These are phyloP conservation scores for Rugiboletus extremiorientalis DNA, from an alignment of 1,284 basidiomycete species.

Conservation along the genomic window DNA sequence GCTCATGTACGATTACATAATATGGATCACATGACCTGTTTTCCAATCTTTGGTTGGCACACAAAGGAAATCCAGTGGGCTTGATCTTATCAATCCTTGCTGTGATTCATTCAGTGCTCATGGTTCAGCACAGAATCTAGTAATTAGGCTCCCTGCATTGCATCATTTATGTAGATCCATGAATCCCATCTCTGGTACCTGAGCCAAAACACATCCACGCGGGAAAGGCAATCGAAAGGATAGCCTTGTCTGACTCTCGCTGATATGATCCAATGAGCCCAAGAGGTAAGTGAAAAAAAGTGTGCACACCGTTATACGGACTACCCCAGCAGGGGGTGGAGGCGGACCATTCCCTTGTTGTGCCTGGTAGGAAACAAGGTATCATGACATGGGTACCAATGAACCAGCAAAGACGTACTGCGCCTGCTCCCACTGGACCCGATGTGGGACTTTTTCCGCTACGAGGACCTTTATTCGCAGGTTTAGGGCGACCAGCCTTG, in stretches of 20 bases:
- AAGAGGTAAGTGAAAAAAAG: neutral
- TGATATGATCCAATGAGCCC: neutral
- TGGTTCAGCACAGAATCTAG: too few species aligned
- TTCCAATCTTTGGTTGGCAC: too few species aligned
- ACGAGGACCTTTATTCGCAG: neutral
- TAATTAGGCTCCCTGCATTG: too few species aligned
- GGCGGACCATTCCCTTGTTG: neutral
- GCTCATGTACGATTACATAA: conserved; percentile 3
- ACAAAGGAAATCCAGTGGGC: too few species aligned
- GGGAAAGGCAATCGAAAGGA: neutral
- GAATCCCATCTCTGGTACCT: neutral
- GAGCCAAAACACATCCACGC: neutral
- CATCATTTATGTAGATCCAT: neutral
- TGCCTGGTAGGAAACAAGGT: neutral
- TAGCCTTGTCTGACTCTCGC: neutral
- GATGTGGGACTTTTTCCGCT: neutral
- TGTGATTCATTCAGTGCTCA: too few species aligned
- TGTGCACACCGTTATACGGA: neutral
- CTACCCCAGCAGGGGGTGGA: neutral
- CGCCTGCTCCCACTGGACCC: neutral
- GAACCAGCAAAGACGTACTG: neutral
- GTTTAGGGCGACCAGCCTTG: neutral
- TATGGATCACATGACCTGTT: neutral
- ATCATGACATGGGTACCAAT: too few species aligned
- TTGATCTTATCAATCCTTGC: too few species aligned